Base-by-base conservation (phyloP, 306 rosid species). In the Vigna nakashimae region DNA sequence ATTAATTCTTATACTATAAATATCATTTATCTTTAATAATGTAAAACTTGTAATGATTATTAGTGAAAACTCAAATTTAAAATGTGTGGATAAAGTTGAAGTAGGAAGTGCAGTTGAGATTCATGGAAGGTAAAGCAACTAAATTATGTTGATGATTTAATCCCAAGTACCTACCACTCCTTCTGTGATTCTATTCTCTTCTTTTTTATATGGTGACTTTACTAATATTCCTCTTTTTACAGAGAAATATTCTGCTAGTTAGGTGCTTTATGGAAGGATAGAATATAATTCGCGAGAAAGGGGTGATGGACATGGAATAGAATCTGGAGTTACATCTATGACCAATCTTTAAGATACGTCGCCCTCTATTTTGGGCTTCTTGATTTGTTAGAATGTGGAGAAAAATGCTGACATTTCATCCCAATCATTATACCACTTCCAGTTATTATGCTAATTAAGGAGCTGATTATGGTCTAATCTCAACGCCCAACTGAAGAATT, bases 171-270 rank as follows among this genome's bases (percentile, higher is more conserved):
- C 76, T 13, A 58, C 79, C 82, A 76, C 53, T 76, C 79, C 40
- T 80, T 76, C 63, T 65, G 76, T 71, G 57, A 84, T 84, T 84
- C 79, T 76, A 58, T 80, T 84, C 77, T 84, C 73, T 65, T 76
- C 77, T 80, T 76, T 42, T 71, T 71, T 10, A 16, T 60, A 70
- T 64, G 30, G 24, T 4, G 68, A 66, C 80, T 84, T 76, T 71
- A 14, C 55, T 40, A 52, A 30, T 65, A 80, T 71, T 74, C 76
- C 53, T 65, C 75, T 30, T 80, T 84, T 16, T 18, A 15, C 13
- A 65, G 17, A 55, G 11, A 64, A 65, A 36, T 75, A 75, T 63
- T 48, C 79, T 63, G 45, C 28, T 28, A 63, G 81, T 57, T 57
- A 30, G 79, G 80, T 75, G 53, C 84, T 68, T 75, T 34, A 59